phyloP scores from a whole-genome alignment of 2,329 filamentous ascomycete genomes.

The Aureobasidium sp. region DNA sequence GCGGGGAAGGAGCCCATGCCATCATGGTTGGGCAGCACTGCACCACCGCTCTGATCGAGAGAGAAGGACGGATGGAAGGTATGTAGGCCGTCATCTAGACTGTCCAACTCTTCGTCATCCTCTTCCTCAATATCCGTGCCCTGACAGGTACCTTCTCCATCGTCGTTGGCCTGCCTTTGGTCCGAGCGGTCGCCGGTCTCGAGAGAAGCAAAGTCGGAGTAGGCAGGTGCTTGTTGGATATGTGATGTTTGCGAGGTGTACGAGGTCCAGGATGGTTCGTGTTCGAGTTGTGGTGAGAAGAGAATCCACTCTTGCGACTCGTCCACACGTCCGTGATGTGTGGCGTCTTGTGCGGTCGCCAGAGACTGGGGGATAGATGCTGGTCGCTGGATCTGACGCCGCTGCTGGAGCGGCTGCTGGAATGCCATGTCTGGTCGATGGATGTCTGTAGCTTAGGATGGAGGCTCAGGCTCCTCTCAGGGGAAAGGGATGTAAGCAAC shows the following conservation, averaged over 20 bases:
- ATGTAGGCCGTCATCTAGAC: conserved; percentile 82
- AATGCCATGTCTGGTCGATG: conserved; percentile 21
- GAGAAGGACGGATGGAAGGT: conserved; percentile 61
- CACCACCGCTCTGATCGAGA: conserved; percentile 48
- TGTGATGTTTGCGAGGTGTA: conserved; percentile 58
- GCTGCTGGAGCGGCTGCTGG: conserved; percentile 25
- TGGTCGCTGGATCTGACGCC: conserved; percentile 19
- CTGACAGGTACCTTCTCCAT: conserved; percentile 32
- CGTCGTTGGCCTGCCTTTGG: conserved; percentile 38
- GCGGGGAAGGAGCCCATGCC: conserved; percentile 73
- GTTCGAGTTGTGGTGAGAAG: conserved; percentile 54
- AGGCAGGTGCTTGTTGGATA: conserved; percentile 60
- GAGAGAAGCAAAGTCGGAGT: conserved; percentile 75
- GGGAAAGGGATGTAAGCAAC: background rate
- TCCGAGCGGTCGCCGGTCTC: conserved; percentile 57
- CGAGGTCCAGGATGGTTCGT: conserved; percentile 57
- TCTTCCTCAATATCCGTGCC: conserved; percentile 42
- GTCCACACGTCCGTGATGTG: conserved; percentile 41
- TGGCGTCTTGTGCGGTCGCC: conserved; percentile 25
- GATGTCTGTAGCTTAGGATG: background rate
- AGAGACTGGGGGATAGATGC: conserved; percentile 16
- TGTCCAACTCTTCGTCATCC: conserved; percentile 78
- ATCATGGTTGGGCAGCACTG: conserved; percentile 84
- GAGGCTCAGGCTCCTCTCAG: background rate
- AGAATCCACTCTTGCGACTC: conserved; percentile 93